Conservation (phyloP, 805 yeast genomes). For the Metschnikowia similis region DNA sequence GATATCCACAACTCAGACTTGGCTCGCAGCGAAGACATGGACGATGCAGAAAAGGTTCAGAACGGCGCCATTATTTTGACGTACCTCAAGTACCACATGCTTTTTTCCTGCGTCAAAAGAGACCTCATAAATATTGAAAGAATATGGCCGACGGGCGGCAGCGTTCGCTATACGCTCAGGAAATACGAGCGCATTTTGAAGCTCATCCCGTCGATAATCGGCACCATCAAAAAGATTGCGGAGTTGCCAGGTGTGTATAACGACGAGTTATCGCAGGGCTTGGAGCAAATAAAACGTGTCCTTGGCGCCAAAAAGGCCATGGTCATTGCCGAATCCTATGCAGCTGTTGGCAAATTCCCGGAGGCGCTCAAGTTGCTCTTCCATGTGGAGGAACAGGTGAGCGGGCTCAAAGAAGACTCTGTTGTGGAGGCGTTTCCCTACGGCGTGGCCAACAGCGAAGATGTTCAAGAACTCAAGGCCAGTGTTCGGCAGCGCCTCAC, state of each 20-base stretch:
- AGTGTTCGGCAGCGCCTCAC: constrained; percentile 16
- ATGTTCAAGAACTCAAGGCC: constrained; percentile 22
- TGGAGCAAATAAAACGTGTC: constrained; percentile 46
- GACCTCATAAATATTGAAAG: no score
- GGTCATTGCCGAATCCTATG: constrained; percentile 44
- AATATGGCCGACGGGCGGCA: no score
- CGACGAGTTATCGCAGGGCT: constrained; percentile 56
- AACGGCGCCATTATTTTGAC: constrained; percentile 72
- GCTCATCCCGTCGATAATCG: constrained; percentile 32
- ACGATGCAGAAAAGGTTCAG: constrained; percentile 57
- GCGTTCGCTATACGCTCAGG: no score
- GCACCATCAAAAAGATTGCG: constrained; percentile 53
- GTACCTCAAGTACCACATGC: constrained; percentile 63
- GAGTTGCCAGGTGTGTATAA: constrained; percentile 92
- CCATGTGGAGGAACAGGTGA: constrained; percentile 20
- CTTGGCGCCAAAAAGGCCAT: constrained; percentile 36
- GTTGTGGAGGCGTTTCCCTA: constrained; percentile 39
- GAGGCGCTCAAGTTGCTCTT: constrained; percentile 45
- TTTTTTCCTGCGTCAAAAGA: constrained; percentile 66
- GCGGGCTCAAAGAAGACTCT: constrained; percentile 17
- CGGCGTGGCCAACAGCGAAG: constrained; percentile 35
- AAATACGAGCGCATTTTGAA: no score
- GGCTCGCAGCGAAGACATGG: constrained; percentile 38
- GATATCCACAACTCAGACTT: constrained; percentile 56
- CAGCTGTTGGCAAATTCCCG: constrained; percentile 34